Evolutionary conservation across 1,284 basidiomycete species (phyloP).

Genomic region (Trichosporon inkin): DNA sequence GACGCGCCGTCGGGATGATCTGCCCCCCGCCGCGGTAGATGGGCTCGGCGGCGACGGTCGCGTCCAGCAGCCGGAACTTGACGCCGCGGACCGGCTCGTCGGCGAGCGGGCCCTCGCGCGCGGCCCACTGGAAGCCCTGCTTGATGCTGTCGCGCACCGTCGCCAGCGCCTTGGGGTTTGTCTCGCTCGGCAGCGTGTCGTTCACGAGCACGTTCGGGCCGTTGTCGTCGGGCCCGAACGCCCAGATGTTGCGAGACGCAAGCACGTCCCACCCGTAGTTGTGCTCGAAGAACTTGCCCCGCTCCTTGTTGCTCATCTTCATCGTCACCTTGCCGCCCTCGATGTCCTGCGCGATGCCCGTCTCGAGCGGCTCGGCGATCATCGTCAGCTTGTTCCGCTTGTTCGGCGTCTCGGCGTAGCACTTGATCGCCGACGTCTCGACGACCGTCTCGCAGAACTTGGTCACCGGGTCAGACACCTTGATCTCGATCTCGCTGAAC

Average conservation of each 20-base stretch:
- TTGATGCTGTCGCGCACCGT: slow-evolving; percentile 92
- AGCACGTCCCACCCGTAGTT: slow-evolving; percentile 98
- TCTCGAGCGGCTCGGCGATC: slow-evolving; percentile 93
- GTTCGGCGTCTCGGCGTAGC: slow-evolving; percentile 97
- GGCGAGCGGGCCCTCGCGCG: slow-evolving; percentile 92
- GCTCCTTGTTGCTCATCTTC: slow-evolving; percentile 86
- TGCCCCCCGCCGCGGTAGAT: slow-evolving; percentile 98
- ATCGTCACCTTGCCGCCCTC: slow-evolving; percentile 86
- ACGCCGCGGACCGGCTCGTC: slow-evolving; percentile 99
- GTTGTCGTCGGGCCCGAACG: slow-evolving; percentile 96
- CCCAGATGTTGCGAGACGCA: slow-evolving; percentile 97
- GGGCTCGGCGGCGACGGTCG: slow-evolving; percentile 84
- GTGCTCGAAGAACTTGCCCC: slow-evolving; percentile 88
- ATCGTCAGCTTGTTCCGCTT: slow-evolving; percentile 99
- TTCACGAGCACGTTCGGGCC: slow-evolving; percentile 92
- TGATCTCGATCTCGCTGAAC: slow-evolving; percentile 98
- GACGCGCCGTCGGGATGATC: slow-evolving; percentile 89
- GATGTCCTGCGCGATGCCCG: slow-evolving; percentile 88
- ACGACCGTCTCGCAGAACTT: slow-evolving; percentile 98
- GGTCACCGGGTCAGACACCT: slow-evolving; percentile 97
- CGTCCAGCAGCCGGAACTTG: slow-evolving; percentile 92
- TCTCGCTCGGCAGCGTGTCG: slow-evolving; percentile 90
- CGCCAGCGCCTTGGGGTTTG: slow-evolving; percentile 87
- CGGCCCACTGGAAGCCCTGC: slow-evolving; percentile 99
- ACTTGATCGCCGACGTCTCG: slow-evolving; percentile 96